Percentiles rank a stretch among this genome's conserved stretches.
Evolutionary conservation across 768 basidiomycete species (phyloP).

Genomic region (Hirschioporus abietinus): DNA sequence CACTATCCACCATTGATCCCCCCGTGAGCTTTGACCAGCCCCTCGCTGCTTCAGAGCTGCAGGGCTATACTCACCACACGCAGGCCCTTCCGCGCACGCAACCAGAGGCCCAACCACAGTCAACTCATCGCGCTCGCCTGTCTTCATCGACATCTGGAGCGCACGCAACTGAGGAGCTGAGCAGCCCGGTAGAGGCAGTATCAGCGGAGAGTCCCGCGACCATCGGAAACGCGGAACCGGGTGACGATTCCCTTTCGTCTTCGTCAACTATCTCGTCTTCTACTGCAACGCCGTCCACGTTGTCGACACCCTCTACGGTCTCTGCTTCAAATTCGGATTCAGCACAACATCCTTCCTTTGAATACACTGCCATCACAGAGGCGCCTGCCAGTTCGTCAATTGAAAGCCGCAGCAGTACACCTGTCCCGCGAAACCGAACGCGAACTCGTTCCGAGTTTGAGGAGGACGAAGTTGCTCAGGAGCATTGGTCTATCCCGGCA

Average conservation of each 20-base stretch:
- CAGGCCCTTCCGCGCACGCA: not conserved
- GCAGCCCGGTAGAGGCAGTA: not conserved
- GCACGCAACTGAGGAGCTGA: not conserved
- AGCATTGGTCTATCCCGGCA: not conserved
- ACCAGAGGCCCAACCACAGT: not conserved
- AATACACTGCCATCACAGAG: not conserved
- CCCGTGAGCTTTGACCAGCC: slow-evolving; percentile 1
- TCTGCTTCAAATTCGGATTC: slow-evolving; percentile 21
- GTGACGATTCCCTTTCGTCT: not conserved
- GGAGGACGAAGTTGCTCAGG: slow-evolving; percentile 26
- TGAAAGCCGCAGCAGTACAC: not conserved
- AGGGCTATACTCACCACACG: not conserved
- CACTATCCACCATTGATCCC: slow-evolving; percentile 3
- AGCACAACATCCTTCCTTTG: slow-evolving; percentile 52
- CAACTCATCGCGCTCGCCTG: not conserved
- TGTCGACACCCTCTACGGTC: slow-evolving; percentile 23
- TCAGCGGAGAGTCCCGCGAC: not conserved
- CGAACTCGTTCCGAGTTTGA: slow-evolving; percentile 61
- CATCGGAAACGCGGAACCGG: not conserved
- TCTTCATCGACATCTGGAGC: not conserved
- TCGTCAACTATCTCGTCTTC: slow-evolving; percentile 24
- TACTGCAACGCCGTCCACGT: slow-evolving; percentile 22
- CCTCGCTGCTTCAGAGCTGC: not conserved
- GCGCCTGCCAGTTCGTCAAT: not conserved
- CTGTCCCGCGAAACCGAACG: slow-evolving; percentile 22